These are phyloP conservation scores for Hypomyces perniciosus DNA, from an alignment of 2,329 filamentous ascomycete species.

Conservation along the genomic window DNA sequence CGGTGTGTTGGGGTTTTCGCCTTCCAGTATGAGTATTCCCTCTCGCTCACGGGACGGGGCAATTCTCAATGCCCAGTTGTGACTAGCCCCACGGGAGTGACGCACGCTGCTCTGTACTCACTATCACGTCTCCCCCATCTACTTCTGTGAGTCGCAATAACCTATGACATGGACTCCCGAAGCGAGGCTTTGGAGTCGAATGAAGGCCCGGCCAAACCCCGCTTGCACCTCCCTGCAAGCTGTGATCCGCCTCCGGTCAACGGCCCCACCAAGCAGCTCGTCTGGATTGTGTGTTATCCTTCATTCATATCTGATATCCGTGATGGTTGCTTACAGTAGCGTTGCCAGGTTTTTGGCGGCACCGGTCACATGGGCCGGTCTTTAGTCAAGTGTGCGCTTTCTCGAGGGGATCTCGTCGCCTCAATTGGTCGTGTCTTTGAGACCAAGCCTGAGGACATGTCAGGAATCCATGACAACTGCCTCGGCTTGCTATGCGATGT, in stretches of 20 bases:
- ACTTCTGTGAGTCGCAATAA: too few relatives aligned
- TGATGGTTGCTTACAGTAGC: conserved; percentile 3
- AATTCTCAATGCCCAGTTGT: too few relatives aligned
- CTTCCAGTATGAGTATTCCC: too few relatives aligned
- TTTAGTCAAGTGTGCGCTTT: conserved; percentile 74
- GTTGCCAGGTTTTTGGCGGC: conserved; percentile 75
- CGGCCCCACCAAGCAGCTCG: conserved; percentile 65
- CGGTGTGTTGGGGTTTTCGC: too few relatives aligned
- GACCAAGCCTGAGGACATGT: conserved; percentile 66
- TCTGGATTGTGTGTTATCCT: conserved; percentile 70
- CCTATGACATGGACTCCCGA: conserved; percentile 2
- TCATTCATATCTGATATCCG: background rate
- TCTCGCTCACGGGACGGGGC: too few relatives aligned
- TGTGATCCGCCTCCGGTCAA: conserved; percentile 75
- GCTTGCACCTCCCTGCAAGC: conserved; percentile 63
- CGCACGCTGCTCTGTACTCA: too few relatives aligned
- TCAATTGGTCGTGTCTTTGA: conserved; percentile 81
- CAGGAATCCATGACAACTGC: conserved; percentile 64
- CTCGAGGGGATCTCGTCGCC: conserved; percentile 75
- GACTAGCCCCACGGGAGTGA: too few relatives aligned
- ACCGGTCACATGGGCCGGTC: conserved; percentile 97
- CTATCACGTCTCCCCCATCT: too few relatives aligned
- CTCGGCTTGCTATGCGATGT: conserved; percentile 86
- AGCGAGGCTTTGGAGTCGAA: conserved; percentile 6
- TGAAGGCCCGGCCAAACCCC: conserved; percentile 15